Conservation (phyloP, 345 rosid species). For the Camelina sativa region DNA sequence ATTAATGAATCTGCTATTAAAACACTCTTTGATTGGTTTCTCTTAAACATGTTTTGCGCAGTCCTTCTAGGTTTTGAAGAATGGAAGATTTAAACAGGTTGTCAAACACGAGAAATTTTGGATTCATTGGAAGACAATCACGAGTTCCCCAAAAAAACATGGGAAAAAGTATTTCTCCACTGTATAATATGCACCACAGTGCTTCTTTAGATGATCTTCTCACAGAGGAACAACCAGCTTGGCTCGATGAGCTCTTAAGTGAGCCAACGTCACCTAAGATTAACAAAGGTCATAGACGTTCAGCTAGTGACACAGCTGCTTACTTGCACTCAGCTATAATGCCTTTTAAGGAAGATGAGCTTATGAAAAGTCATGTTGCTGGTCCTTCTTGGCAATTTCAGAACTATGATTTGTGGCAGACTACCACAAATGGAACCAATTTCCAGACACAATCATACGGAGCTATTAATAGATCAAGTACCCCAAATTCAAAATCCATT, state of each 20-base stretch:
- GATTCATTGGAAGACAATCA: constrained; percentile 53
- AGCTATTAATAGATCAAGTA: constrained; percentile 36
- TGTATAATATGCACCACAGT: constrained; percentile 47
- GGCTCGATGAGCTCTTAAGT: constrained; percentile 68
- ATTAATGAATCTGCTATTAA: neutral
- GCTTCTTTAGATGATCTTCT: constrained; percentile 54
- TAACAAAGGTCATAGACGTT: constrained; percentile 57
- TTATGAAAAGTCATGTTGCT: constrained; percentile 35
- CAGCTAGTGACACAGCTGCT: constrained; percentile 68
- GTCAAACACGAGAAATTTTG: constrained; percentile 45
- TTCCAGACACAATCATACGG: constrained; percentile 37
- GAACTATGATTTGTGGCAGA: constrained; percentile 48
- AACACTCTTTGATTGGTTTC: neutral
- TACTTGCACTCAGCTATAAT: constrained; percentile 45
- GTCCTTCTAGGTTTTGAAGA: constrained; percentile 6
- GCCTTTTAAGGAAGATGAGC: constrained; percentile 38
- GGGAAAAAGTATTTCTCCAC: constrained; percentile 45
- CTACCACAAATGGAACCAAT: constrained; percentile 37
- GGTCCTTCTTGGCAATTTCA: constrained; percentile 55
- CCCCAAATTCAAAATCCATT: constrained; percentile 28
- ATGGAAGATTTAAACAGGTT: constrained; percentile 60
- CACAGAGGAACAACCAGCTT: constrained; percentile 57
- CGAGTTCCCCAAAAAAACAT: constrained; percentile 50
- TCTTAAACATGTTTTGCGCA: neutral
- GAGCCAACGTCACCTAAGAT: constrained; percentile 57